phyloP scores from a whole-genome alignment of 2,329 filamentous ascomycete genomes.

The Epichloe gansuensis region DNA sequence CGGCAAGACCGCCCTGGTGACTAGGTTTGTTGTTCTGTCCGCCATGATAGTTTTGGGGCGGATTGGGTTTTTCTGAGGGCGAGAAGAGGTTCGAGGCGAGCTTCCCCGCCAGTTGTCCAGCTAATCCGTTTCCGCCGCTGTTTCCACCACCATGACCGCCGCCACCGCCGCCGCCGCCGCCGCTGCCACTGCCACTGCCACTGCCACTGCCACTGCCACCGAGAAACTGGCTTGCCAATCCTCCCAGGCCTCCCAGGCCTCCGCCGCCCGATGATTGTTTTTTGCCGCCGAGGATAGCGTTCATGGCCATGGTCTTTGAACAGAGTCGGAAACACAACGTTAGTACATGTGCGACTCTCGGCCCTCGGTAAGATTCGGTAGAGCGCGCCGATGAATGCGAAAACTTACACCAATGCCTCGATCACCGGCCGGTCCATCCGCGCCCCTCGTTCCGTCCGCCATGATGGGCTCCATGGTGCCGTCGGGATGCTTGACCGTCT shows the following conservation, averaged over 20 bases:
- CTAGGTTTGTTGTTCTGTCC: constrained; percentile 27
- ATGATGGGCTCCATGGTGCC: constrained; percentile 48
- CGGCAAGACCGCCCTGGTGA: constrained; percentile 36
- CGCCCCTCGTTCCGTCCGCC: constrained; percentile 37
- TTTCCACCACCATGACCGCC: constrained; percentile 18
- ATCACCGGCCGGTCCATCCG: constrained; percentile 43
- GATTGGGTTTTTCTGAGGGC: constrained; percentile 32
- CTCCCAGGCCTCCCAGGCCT: constrained; percentile 6
- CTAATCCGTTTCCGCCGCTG: constrained; percentile 27
- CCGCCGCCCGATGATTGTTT: constrained; percentile 18
- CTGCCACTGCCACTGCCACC: not conserved
- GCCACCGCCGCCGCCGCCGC: constrained; percentile 24
- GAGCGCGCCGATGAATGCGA: not conserved
- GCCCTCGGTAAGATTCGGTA: not conserved
- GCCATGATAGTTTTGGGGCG: constrained; percentile 36
- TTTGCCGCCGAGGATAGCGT: constrained; percentile 42
- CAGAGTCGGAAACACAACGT: not conserved
- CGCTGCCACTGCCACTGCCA: constrained; percentile 12
- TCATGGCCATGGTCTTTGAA: constrained; percentile 46
- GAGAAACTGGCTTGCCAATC: constrained; percentile 7
- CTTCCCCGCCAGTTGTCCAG: constrained; percentile 45
- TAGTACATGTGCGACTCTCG: not conserved
- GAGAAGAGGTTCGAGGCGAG: constrained; percentile 44
- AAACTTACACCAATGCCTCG: constrained; percentile 51
- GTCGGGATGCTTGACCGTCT: constrained; percentile 48